phyloP scores from a whole-genome alignment of 2,329 filamentous ascomycete species.

The Ophiosphaerella korrae region DNA sequence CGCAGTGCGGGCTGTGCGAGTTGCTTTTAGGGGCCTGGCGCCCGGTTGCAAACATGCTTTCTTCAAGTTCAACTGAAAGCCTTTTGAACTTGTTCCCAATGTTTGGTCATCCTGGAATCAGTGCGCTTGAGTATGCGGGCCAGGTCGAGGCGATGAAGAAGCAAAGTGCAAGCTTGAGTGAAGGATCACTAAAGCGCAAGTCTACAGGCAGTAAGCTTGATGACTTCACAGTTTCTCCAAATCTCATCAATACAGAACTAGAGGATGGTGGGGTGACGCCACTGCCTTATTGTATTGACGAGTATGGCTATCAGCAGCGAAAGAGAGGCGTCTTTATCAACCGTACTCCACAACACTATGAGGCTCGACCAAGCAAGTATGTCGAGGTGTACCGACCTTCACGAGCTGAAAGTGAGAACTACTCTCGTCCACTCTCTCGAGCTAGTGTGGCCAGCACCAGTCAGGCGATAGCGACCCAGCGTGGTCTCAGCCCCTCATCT shows the following conservation, averaged over 20 bases:
- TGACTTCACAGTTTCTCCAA: constrained; percentile 20
- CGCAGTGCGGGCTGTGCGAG: constrained; percentile 5
- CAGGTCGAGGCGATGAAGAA: constrained; percentile 19
- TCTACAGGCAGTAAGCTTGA: constrained; percentile 24
- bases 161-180: constrained; percentile 22
- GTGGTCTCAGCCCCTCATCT: constrained; percentile 16
- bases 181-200: constrained; percentile 24
- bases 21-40: constrained; percentile 18
- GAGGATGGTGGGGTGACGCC: constrained; percentile 13
- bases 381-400: constrained; percentile 24
- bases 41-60: constrained; percentile 19
- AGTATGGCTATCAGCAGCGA: constrained; percentile 29
- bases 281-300: constrained; percentile 25
- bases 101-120: constrained; percentile 42
- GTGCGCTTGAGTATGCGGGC: constrained; percentile 40
- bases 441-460: constrained; percentile 10
- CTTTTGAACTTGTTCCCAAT: constrained; percentile 34
- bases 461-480: constrained; percentile 1
- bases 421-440: constrained; percentile 23
- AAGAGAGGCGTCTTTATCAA: constrained; percentile 40
- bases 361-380: constrained; percentile 23
- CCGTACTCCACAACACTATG: constrained; percentile 39
- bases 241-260: constrained; percentile 16
- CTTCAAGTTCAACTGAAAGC: constrained; percentile 23
- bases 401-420: constrained; percentile 23